Evolutionary conservation across 148 eudicot species (phyloP).

Genomic region (Chenopodium berlandieri): DNA sequence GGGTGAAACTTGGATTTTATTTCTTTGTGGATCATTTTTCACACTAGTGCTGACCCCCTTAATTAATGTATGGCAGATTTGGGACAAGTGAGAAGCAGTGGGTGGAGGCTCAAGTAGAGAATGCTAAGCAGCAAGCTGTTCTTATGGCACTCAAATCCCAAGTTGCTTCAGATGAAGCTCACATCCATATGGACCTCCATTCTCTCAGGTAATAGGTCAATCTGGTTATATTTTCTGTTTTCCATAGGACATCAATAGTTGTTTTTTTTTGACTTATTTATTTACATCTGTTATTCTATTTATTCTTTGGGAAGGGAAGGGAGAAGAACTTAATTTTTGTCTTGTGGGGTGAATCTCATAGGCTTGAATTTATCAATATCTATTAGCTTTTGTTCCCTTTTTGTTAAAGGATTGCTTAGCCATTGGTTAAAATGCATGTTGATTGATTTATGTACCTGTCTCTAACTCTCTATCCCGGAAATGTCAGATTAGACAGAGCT

Average conservation of each 20-base stretch:
- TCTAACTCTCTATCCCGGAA: background rate
- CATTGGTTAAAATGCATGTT: background rate
- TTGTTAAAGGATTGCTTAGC: background rate
- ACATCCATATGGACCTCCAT: constrained; percentile 93
- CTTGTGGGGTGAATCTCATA: background rate
- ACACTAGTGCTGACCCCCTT: background rate
- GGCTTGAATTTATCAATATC: background rate
- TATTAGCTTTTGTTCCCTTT: background rate
- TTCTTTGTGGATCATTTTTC: constrained; percentile 7
- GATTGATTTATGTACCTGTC: background rate
- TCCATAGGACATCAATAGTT: background rate
- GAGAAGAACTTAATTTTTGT: background rate
- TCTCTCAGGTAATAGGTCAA: constrained; percentile 64
- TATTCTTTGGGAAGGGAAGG: background rate
- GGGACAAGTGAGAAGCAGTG: constrained; percentile 98
- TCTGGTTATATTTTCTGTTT: background rate
- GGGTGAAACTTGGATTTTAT: background rate
- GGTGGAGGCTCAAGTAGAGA: constrained; percentile 99
- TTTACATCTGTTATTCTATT: background rate
- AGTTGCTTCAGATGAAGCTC: constrained; percentile 98
- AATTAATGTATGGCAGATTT: constrained; percentile 49
- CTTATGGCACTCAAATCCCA: constrained; percentile 84
- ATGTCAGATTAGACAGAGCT: background rate
- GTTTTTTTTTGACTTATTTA: background rate
- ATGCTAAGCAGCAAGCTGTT: constrained; percentile 94